phyloP scores from a whole-genome alignment of 345 rosid genomes.

The Camelina hispida region DNA sequence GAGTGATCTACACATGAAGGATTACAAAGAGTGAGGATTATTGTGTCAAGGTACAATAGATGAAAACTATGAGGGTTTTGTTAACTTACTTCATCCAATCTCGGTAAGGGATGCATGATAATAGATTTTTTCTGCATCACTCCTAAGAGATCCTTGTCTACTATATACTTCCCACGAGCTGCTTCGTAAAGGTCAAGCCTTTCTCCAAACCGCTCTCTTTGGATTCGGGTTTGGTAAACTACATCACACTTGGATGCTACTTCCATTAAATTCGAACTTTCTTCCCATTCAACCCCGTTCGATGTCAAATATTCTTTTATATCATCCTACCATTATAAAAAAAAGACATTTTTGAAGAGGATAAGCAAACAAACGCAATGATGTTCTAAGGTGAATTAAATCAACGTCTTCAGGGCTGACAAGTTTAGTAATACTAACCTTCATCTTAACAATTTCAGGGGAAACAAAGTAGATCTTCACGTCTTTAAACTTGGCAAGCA shows the following conservation, averaged over 20 bases:
- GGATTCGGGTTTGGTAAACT: constrained; percentile 92
- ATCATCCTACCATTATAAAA: constrained; percentile 64
- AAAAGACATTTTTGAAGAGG: neutral
- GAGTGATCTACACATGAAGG: constrained; percentile 57
- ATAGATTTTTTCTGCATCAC: constrained; percentile 88
- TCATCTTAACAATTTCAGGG: constrained; percentile 93
- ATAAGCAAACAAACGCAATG: constrained; percentile 6
- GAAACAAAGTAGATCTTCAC: constrained; percentile 91
- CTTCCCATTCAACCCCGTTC: constrained; percentile 84
- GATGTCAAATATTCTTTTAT: constrained; percentile 83
- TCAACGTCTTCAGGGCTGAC: neutral
- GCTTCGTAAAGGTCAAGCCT: constrained; percentile 83
- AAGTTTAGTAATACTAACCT: constrained; percentile 52
- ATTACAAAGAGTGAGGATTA: constrained; percentile 5
- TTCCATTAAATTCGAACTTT: constrained; percentile 76
- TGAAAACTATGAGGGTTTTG: neutral
- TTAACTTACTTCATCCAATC: constrained; percentile 81
- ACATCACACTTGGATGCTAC: constrained; percentile 90
- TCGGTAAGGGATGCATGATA: constrained; percentile 95
- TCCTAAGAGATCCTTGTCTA: constrained; percentile 58
- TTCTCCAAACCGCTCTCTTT: constrained; percentile 88
- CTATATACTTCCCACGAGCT: constrained; percentile 94
- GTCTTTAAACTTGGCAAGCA: constrained; percentile 81
- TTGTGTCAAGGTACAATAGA: neutral
- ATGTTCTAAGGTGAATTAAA: neutral